Percentiles rank a stretch among this genome's conserved stretches.
These are phyloP conservation scores for Neolentinus lepideus DNA, from an alignment of 1,284 basidiomycete species.

Conservation along the genomic window DNA sequence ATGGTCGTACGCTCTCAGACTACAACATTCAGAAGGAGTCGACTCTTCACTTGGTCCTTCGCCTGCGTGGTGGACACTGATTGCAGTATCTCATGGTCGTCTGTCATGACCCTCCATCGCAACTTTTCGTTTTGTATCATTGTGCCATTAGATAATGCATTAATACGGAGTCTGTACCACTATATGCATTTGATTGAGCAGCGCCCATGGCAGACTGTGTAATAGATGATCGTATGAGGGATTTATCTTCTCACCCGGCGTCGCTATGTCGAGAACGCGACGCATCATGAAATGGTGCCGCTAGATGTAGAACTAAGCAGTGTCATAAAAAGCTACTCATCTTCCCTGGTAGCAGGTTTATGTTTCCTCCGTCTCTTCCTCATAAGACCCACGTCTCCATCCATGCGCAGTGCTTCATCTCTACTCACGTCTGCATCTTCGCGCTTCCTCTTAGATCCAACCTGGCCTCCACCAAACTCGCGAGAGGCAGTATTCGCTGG, in stretches of 20 bases:
- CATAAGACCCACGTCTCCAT: constrained; percentile 2
- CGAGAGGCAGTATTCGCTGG: not conserved
- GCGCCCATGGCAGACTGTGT: too few species aligned
- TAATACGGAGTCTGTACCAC: too few species aligned
- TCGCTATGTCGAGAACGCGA: too few species aligned
- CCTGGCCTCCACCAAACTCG: not conserved
- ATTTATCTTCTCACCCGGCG: too few species aligned
- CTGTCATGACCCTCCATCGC: not conserved
- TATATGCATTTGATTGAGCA: too few species aligned
- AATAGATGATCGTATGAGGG: too few species aligned
- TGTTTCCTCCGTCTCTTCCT: constrained; percentile 5
- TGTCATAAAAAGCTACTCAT: not conserved
- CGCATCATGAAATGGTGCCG: too few species aligned
- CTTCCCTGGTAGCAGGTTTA: not conserved
- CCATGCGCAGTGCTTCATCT: constrained; percentile 7
- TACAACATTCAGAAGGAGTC: constrained; percentile 66
- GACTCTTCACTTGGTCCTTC: constrained; percentile 58
- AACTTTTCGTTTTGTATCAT: not conserved
- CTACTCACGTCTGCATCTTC: constrained; percentile 9
- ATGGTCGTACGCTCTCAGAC: constrained; percentile 61
- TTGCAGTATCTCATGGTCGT: not conserved
- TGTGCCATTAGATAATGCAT: not conserved
- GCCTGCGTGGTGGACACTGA: constrained; percentile 40
- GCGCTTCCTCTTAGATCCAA: constrained; percentile 18
- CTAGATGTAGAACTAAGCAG: too few species aligned